A percentile compares a stretch with the other conserved stretches of the same genome.
Conservation (phyloP, 179 eudicot genomes). For the Silene noctiflora region DNA sequence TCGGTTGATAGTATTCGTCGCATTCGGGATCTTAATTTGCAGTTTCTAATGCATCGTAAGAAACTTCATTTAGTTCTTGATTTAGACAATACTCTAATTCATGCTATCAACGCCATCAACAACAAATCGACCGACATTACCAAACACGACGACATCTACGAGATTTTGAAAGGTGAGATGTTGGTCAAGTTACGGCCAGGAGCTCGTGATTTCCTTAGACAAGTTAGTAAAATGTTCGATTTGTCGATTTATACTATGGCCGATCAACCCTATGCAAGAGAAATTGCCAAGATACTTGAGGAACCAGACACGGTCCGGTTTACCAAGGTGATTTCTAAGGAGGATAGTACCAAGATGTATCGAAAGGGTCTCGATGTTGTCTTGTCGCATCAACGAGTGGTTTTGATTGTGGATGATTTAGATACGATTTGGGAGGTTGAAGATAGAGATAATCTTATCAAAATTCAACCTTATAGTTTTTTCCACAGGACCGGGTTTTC, state of each 20-base stretch:
- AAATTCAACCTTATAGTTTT: neutral
- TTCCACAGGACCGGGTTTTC: neutral
- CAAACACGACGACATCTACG: neutral
- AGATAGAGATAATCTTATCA: neutral
- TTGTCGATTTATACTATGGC: conserved; percentile 9
- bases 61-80: conserved; percentile 5
- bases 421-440: neutral
- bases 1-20: neutral
- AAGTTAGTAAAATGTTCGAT: conserved; percentile 5
- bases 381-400: neutral
- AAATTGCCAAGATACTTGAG: neutral
- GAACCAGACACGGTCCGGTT: neutral
- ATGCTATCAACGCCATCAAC: neutral
- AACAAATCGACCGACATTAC: neutral
- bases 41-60: neutral
- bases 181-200: conserved; percentile 15
- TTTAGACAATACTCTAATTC: neutral
- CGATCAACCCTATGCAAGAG: neutral
- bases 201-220: neutral
- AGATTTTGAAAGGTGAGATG: neutral
- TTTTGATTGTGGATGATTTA: neutral
- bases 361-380: neutral
- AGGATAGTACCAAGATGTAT: neutral
- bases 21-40: neutral
- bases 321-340: neutral